Percentiles rank a stretch among this genome's conserved stretches.
Conservation (phyloP, 1,284 basidiomycete species). For the Tremellales sp. region DNA sequence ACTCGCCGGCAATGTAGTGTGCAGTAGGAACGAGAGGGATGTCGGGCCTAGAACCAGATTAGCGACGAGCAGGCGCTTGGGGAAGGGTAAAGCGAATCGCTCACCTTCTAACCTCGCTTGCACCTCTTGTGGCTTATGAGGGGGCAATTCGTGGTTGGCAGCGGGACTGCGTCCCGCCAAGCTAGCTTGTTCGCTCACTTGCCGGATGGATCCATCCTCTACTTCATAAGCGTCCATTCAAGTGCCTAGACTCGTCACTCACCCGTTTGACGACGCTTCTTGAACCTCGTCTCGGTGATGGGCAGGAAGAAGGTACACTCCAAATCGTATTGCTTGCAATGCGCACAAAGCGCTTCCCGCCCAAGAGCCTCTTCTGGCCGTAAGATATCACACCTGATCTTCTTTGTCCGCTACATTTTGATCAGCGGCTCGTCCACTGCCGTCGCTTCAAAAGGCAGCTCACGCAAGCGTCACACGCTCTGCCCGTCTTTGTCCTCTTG, state of each 20-base stretch:
- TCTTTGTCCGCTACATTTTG: constrained; percentile 63
- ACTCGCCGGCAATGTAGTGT: constrained; percentile 77
- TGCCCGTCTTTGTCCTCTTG: constrained; percentile 45
- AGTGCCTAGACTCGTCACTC: no score
- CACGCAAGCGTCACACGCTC: constrained; percentile 49
- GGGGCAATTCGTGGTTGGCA: no score
- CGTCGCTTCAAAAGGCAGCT: constrained; percentile 8
- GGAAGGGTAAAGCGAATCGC: not conserved
- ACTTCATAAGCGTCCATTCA: no score
- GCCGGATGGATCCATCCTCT: no score
- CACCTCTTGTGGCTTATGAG: constrained; percentile 10
- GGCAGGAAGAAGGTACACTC: constrained; percentile 96
- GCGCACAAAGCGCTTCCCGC: constrained; percentile 35
- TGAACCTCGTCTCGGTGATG: constrained; percentile 96
- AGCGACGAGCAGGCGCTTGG: not conserved
- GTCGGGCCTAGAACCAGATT: constrained; percentile 65
- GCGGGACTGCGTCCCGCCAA: no score
- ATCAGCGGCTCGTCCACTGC: not conserved
- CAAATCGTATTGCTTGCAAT: constrained; percentile 67
- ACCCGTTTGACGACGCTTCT: constrained; percentile 80
- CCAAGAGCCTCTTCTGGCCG: constrained; percentile 12
- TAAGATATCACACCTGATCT: constrained; percentile 62
- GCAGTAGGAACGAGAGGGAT: constrained; percentile 76
- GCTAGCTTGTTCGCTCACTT: no score
- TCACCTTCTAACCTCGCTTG: constrained; percentile 29